Base-by-base conservation (phyloP, 2,329 filamentous ascomycete species). In the Furcasterigmium sp. region DNA sequence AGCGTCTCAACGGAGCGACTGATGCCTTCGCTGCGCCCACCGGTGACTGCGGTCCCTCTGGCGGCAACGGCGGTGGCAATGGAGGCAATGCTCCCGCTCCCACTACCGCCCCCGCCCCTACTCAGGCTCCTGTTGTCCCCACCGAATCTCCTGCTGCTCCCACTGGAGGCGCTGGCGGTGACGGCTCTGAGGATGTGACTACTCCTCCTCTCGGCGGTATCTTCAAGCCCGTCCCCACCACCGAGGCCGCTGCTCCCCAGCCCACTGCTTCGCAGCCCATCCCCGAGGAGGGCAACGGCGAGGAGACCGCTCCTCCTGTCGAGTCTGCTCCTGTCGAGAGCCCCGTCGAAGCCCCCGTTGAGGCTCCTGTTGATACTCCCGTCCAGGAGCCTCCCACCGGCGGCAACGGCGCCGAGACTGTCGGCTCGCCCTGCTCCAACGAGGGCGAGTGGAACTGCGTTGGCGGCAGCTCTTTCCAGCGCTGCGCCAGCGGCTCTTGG, bases 381-480 rank as follows among this genome's bases (percentile, higher is more conserved):
- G 17, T 11, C 32, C 32, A 35, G 32, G 15, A 15, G 7, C n/a
- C 32, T 19, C 32, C 32, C 36, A 39, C 49, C 29, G 39, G 55
- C n/a, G 51, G 53, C 13, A 51, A 59, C 4, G 56, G 56, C n/a
- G 58, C 51, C 1, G 48, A 66, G 19, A 52, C 70, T 2, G 61
- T 58, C 6, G 74, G 74, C 29, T 56, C 68, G 15, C 60, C 69
- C 1, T 80, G 76, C 58, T 52, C 65, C 8, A 37, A 50, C 1
- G 73, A 78, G 37, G 76, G 76, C 2, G 55, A 57, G 10, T 80
- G 71, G 70, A 78, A 78, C 63, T 80, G 76, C 49, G 60, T 78
- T 7, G 61, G 56, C 0, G 73, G 74, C 13, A 61, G 55, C 2
- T 65, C 67, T 1, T 80, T 69, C 68, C 75, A 80, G 57, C 74